Evolutionary conservation across 2,329 filamentous ascomycete genomes (phyloP).

Genomic region (Sphaceloma murrayae): DNA sequence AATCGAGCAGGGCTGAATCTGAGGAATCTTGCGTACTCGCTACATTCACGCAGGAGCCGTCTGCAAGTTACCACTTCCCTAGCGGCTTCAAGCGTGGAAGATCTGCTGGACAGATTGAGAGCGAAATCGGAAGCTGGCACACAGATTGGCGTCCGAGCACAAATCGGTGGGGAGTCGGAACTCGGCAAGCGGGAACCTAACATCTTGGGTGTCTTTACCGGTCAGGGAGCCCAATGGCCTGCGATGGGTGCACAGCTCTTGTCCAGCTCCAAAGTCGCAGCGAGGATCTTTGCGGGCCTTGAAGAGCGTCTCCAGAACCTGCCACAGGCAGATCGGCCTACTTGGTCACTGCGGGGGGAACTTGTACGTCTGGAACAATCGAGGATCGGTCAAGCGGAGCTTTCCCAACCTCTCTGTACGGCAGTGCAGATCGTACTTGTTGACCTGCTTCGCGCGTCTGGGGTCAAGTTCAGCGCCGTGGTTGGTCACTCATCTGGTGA

Average conservation of each 20-base stretch:
- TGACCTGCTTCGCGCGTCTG: slow-evolving; percentile 28
- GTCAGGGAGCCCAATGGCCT: slow-evolving; percentile 30
- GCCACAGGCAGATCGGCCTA: background rate
- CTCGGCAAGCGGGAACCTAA: background rate
- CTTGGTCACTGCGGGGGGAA: slow-evolving; percentile 1
- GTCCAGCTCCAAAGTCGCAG: slow-evolving; percentile 1
- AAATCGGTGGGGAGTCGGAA: too few species aligned
- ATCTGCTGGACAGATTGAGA: background rate
- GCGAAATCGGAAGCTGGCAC: background rate
- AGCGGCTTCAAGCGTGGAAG: background rate
- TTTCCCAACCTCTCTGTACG: slow-evolving; percentile 45
- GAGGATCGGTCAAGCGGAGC: slow-evolving; percentile 1
- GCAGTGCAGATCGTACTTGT: slow-evolving; percentile 45
- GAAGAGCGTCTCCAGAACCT: background rate
- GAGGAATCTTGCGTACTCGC: background rate
- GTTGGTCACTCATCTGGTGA: slow-evolving; percentile 29
- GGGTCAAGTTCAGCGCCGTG: slow-evolving; percentile 21
- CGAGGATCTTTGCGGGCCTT: background rate
- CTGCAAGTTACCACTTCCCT: background rate
- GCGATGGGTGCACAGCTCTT: slow-evolving; percentile 25
- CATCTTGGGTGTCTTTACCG: slow-evolving; percentile 26
- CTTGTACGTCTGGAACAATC: background rate
- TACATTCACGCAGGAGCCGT: background rate
- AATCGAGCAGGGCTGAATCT: background rate
- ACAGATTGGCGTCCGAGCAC: background rate